Conservation (phyloP, 2,329 filamentous ascomycete genomes). For the Lecanosticta acicola region DNA sequence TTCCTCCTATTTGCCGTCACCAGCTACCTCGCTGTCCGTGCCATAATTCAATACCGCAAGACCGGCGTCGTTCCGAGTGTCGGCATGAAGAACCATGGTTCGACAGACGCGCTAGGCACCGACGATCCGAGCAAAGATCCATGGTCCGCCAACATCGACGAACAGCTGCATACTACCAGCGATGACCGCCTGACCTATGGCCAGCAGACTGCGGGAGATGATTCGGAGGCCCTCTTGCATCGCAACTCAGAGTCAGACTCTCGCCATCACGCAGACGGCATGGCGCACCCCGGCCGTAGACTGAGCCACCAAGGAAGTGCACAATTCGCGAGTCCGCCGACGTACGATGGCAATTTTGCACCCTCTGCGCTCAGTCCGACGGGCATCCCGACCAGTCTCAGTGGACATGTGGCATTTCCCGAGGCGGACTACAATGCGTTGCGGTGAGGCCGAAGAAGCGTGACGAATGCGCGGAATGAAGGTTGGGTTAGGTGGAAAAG, state of each 20-base stretch:
- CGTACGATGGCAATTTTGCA: constrained; percentile 16
- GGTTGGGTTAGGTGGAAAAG: neutral
- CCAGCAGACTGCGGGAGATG: constrained; percentile 6
- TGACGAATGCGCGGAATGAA: neutral
- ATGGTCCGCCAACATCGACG: constrained; percentile 41
- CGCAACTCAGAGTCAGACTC: constrained; percentile 8
- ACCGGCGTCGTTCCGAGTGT: constrained; percentile 48
- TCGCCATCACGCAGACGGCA: constrained; percentile 9
- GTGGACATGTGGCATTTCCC: constrained; percentile 18
- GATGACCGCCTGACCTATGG: constrained; percentile 13
- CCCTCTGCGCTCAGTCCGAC: constrained; percentile 19
- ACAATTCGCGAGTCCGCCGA: constrained; percentile 9
- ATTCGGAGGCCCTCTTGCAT: constrained; percentile 16
- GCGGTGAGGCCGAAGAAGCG: constrained; percentile 3
- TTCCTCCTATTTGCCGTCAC: constrained; percentile 53
- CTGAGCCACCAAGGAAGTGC: constrained; percentile 12
- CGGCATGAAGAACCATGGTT: constrained; percentile 39
- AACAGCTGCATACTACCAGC: constrained; percentile 23
- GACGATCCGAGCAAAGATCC: constrained; percentile 43
- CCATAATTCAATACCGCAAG: constrained; percentile 51
- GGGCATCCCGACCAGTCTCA: constrained; percentile 12
- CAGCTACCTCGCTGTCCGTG: constrained; percentile 49
- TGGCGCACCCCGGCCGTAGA: constrained; percentile 17
- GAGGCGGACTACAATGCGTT: constrained; percentile 22
- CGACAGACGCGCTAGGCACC: constrained; percentile 16